Conservation (phyloP, 345 rosid species). For the Viola odorata region DNA sequence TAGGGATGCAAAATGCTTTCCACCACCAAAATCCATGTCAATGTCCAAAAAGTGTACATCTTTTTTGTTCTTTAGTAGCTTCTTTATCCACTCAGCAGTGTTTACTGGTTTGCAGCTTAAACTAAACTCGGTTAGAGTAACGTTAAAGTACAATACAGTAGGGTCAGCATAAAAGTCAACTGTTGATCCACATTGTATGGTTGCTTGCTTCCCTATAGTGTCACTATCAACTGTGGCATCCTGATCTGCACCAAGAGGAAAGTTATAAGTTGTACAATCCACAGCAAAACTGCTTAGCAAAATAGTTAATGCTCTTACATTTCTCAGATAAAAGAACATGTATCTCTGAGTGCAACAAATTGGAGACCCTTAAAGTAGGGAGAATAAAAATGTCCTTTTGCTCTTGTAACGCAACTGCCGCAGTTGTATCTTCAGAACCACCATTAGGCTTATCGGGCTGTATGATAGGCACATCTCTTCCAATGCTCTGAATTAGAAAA, state of each 20-base stretch:
- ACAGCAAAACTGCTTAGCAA: slow-evolving; percentile 11
- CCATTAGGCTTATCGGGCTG: slow-evolving; percentile 52
- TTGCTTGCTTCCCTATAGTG: slow-evolving; percentile 68
- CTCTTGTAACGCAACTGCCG: slow-evolving; percentile 59
- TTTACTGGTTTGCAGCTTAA: slow-evolving; percentile 75
- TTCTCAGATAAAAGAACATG: slow-evolving; percentile 59
- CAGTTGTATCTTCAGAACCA: slow-evolving; percentile 32
- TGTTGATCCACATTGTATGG: slow-evolving; percentile 63
- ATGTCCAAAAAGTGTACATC: slow-evolving; percentile 52
- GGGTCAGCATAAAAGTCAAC: slow-evolving; percentile 80
- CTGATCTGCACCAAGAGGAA: slow-evolving; percentile 44
- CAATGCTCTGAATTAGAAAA: slow-evolving; percentile 68
- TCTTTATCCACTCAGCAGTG: slow-evolving; percentile 83
- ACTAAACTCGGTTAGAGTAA: slow-evolving; percentile 53
- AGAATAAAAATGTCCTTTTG: slow-evolving; percentile 86
- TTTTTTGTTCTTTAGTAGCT: slow-evolving; percentile 55
- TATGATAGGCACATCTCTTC: slow-evolving; percentile 64
- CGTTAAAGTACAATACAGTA: slow-evolving; percentile 52
- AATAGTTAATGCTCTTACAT: slow-evolving; percentile 42
- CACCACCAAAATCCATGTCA: slow-evolving; percentile 79
- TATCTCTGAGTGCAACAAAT: slow-evolving; percentile 64
- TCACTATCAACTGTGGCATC: slow-evolving; percentile 25
- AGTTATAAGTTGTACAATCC: slow-evolving; percentile 15
- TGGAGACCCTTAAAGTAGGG: slow-evolving; percentile 79
- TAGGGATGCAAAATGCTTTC: slow-evolving; percentile 65